These are phyloP conservation scores for Trichosporon ovoides DNA, from an alignment of 1,284 basidiomycete genomes.

Conservation along the genomic window DNA sequence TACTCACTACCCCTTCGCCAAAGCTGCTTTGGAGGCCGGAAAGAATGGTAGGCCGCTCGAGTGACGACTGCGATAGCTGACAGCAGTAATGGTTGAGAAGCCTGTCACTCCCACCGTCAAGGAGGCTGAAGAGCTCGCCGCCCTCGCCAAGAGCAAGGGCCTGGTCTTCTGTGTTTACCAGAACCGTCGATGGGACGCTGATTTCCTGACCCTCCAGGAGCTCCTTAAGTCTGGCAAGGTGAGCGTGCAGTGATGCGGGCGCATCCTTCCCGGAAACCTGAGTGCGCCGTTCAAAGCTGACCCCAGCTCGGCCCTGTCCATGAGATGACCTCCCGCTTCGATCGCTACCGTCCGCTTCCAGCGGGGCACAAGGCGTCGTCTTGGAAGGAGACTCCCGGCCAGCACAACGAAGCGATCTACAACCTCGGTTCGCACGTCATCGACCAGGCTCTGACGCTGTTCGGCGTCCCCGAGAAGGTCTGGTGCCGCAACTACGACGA, in stretches of 20 bases:
- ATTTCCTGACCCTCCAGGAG: slow-evolving; percentile 68
- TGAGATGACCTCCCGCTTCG: slow-evolving; percentile 54
- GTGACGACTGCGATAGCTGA: background rate
- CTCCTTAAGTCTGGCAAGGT: slow-evolving; percentile 56
- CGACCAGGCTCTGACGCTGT: slow-evolving; percentile 70
- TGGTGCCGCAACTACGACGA: slow-evolving; percentile 41
- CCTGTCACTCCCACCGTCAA: slow-evolving; percentile 64
- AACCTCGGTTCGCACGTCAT: slow-evolving; percentile 56
- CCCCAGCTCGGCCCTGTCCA: slow-evolving; percentile 33
- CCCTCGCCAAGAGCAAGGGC: slow-evolving; percentile 61
- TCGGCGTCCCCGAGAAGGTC: slow-evolving; percentile 65
- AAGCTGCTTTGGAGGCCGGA: slow-evolving; percentile 59
- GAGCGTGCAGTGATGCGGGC: too few relatives aligned
- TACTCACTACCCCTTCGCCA: slow-evolving; percentile 63
- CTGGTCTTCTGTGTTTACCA: slow-evolving; percentile 68
- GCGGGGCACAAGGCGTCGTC: slow-evolving; percentile 51
- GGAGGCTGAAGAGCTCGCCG: slow-evolving; percentile 64
- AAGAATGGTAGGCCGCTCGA: slow-evolving; percentile 60
- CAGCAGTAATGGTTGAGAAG: slow-evolving; percentile 66
- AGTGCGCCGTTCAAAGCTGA: background rate
- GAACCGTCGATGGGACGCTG: slow-evolving; percentile 56
- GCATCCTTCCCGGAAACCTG: too few relatives aligned
- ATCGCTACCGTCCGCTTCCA: slow-evolving; percentile 64
- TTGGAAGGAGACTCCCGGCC: slow-evolving; percentile 51
- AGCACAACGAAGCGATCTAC: slow-evolving; percentile 48